Evolutionary conservation across 352 stramenopile genomes (phyloP).

Genomic region (Globisporangium cederbergense): DNA sequence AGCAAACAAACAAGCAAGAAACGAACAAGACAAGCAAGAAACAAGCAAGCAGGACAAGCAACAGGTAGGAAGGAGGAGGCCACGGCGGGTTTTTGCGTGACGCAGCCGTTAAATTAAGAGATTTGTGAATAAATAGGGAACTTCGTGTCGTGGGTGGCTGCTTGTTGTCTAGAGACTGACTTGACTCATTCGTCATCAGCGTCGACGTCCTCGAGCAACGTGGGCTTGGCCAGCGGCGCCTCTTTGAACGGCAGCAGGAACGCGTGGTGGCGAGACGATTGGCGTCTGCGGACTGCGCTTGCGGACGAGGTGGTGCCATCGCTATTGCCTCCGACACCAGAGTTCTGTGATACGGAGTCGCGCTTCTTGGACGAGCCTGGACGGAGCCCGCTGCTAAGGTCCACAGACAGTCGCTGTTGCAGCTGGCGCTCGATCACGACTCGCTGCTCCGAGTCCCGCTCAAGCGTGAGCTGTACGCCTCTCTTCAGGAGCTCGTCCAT

Average conservation of each 20-base stretch:
- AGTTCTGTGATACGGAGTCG: constrained; percentile 8
- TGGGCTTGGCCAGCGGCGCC: neutral
- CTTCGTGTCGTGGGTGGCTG: constrained; percentile 1
- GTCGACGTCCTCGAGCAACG: constrained; percentile 6
- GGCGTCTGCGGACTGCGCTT: constrained; percentile 4
- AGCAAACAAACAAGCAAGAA: neutral
- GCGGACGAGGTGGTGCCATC: neutral
- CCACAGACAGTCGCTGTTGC: constrained; percentile 26
- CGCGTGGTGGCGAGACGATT: constrained; percentile 4
- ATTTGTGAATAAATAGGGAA: constrained; percentile 18
- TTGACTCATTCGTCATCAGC: neutral
- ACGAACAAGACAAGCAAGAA: neutral
- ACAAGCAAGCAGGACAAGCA: neutral
- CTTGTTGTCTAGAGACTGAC: neutral
- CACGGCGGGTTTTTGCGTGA: constrained; percentile 5
- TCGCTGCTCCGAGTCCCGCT: constrained; percentile 56
- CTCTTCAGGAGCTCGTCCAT: constrained; percentile 62
- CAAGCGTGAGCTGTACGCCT: constrained; percentile 66
- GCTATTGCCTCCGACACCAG: neutral
- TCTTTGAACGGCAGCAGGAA: constrained; percentile 15
- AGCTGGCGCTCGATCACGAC: constrained; percentile 44
- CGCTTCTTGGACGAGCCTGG: constrained; percentile 20
- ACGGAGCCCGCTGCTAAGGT: constrained; percentile 9
- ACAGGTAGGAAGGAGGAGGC: neutral
- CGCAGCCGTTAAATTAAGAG: constrained; percentile 17